Conservation (phyloP, 345 rosid species). For the Clarkia xantiana region DNA sequence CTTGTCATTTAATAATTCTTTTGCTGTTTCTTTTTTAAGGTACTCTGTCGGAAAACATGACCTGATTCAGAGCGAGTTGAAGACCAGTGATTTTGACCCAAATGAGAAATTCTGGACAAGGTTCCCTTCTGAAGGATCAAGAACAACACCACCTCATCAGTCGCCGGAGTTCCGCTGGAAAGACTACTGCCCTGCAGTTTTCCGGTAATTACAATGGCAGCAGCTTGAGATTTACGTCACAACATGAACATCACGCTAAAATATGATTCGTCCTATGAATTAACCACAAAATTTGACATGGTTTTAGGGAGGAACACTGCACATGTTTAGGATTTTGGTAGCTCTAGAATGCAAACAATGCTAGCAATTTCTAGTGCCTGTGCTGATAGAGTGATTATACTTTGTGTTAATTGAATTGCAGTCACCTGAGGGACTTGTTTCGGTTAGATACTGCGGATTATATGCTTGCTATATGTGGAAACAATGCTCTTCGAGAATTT, state of each 20-base stretch:
- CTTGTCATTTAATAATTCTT: slow-evolving; percentile 2
- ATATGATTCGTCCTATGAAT: too few relatives aligned
- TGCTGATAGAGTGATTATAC: too few relatives aligned
- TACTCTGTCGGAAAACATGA: slow-evolving; percentile 76
- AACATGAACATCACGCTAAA: too few relatives aligned
- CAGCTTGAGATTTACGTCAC: background rate
- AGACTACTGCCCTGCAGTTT: slow-evolving; percentile 87
- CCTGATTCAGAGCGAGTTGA: slow-evolving; percentile 35
- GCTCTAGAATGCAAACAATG: too few relatives aligned
- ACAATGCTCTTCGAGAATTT: slow-evolving; percentile 53
- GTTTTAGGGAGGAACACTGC: too few relatives aligned
- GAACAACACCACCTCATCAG: slow-evolving; percentile 77
- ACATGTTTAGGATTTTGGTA: too few relatives aligned
- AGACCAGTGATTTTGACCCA: slow-evolving; percentile 68
- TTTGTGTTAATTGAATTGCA: background rate
- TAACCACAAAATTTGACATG: too few relatives aligned
- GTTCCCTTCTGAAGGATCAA: slow-evolving; percentile 85
- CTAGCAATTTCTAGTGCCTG: too few relatives aligned
- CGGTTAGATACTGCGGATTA: slow-evolving; percentile 47
- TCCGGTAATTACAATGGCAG: slow-evolving; percentile 30
- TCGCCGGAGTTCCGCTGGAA: slow-evolving; percentile 91
- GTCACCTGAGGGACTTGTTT: slow-evolving; percentile 57
- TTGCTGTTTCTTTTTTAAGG: slow-evolving; percentile 20
- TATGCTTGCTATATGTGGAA: slow-evolving; percentile 64
- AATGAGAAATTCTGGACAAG: slow-evolving; percentile 93